Base-by-base conservation (phyloP, 2,329 filamentous ascomycete genomes). In the Beauveria caledonica region DNA sequence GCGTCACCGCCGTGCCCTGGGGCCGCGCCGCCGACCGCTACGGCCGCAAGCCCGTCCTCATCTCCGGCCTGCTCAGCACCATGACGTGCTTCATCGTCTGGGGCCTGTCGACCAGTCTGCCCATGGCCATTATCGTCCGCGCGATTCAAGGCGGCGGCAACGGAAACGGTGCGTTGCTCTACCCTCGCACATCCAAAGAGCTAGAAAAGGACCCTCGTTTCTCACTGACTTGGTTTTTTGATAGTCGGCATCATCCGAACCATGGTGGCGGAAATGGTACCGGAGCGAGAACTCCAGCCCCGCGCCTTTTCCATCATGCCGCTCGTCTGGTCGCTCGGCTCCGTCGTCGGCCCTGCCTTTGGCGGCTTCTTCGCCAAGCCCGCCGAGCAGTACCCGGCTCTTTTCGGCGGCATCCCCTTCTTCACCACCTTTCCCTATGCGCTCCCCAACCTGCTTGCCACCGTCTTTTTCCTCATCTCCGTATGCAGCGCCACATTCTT, bases 291-390 rank as follows among this genome's bases (percentile, higher is more conserved):
- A 69, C 78, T 96, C 7, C 93, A 97, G 69, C 92, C 93, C 0
- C 80, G 86, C 57, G 94, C 94, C 0, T 97, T 97, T 72, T 92
- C 88, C 64, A 80, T 97, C 50, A 97, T 97, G 92, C 93, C 93
- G 4, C 76, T 97, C 17, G 89, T 84, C 36, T 97, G 91, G 88
- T 92, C 87, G 11, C 77, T 97, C 57, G 93, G 93, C 0, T 89
- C 86, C 40, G 90, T 96, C 42, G 89, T 96, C 66, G 93, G 93
- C 0, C 93, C 93, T 1, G 87, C 86, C 4, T 88, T 97, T 68
- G 93, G 93, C 29, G 93, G 93, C 5, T 86, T 91, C 63, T 84
- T 97, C 62, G 90, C 92, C 9, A 87, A 90, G 62, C 93, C 93
- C 0, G 85, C 87, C 1, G 80, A 87, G 62, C 86, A 92, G 61